A percentile compares a stretch with the other conserved stretches of the same genome.
Evolutionary conservation across 345 rosid genomes (phyloP).

Genomic region (Eucalyptus fibrosa): DNA sequence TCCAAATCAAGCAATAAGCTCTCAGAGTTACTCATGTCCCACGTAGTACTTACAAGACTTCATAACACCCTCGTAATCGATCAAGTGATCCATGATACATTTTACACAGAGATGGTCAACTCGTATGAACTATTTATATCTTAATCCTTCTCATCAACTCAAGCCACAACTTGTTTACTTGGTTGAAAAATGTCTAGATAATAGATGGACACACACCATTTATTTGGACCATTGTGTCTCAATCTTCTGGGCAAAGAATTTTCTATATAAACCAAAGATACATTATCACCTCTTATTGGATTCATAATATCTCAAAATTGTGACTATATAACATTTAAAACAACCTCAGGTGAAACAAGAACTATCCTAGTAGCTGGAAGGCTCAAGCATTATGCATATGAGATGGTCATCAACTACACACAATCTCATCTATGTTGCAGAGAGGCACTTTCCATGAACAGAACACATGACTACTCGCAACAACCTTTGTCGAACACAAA

Average conservation of each 20-base stretch:
- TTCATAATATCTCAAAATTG: neutral
- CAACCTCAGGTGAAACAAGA: neutral
- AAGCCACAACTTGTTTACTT: neutral
- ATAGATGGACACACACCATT: neutral
- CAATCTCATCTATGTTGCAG: neutral
- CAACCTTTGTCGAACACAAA: neutral
- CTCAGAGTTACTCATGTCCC: neutral
- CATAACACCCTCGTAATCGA: neutral
- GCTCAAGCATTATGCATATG: neutral
- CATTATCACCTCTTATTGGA: neutral
- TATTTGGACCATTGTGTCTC: neutral
- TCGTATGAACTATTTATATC: neutral
- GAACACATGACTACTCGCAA: neutral
- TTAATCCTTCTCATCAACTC: neutral
- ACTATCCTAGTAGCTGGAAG: neutral
- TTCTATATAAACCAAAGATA: neutral
- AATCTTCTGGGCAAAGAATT: neutral
- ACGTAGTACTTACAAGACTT: neutral
- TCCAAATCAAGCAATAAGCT: neutral
- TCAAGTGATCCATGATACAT: neutral
- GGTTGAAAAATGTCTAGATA: neutral
- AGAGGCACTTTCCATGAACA: neutral
- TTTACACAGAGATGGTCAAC: neutral
- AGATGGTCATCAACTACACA: neutral
- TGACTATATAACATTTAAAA: neutral